Evolutionary conservation across 495 filamentous ascomycete genomes (phyloP).

Genomic region (Physcia stellaris): DNA sequence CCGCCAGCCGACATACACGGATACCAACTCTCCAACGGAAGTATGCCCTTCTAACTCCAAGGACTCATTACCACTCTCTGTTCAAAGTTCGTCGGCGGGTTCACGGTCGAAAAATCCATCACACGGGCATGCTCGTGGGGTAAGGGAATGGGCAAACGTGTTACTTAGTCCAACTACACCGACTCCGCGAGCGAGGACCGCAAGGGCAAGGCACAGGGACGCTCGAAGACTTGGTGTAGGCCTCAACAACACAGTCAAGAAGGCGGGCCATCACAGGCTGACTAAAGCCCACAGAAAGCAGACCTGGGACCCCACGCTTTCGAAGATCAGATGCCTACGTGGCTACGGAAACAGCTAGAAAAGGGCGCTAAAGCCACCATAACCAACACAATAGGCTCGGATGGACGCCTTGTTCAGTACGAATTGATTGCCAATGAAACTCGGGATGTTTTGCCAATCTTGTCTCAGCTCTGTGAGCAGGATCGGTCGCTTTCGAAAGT

Average conservation of each 20-base stretch:
- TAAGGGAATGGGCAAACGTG: conserved; percentile 6
- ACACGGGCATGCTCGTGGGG: not conserved
- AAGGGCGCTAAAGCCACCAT: conserved; percentile 44
- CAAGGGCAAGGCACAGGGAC: not conserved
- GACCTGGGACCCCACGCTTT: conserved; percentile 79
- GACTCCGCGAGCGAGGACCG: conserved; percentile 9
- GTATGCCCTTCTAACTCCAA: no score
- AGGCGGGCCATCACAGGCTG: conserved; percentile 11
- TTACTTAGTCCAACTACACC: not conserved
- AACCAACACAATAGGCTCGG: conserved; percentile 37
- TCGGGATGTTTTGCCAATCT: conserved; percentile 54
- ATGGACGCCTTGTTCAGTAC: conserved; percentile 32
- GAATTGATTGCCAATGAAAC: conserved; percentile 47
- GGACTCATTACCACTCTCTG: no score
- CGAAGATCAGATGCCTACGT: conserved; percentile 77
- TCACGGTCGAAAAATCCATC: not conserved
- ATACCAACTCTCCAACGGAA: conserved; percentile 3
- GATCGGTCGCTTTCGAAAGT: conserved; percentile 50
- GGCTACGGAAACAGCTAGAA: conserved; percentile 57
- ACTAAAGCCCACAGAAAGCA: conserved; percentile 30
- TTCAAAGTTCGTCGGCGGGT: not conserved
- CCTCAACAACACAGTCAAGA: conserved; percentile 2
- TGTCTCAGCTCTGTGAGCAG: conserved; percentile 56
- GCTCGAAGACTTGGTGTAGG: conserved; percentile 30
- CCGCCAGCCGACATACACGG: not conserved